Conservation (phyloP, 2,329 filamentous ascomycete genomes). For the Colletotrichum neosansevieriae region DNA sequence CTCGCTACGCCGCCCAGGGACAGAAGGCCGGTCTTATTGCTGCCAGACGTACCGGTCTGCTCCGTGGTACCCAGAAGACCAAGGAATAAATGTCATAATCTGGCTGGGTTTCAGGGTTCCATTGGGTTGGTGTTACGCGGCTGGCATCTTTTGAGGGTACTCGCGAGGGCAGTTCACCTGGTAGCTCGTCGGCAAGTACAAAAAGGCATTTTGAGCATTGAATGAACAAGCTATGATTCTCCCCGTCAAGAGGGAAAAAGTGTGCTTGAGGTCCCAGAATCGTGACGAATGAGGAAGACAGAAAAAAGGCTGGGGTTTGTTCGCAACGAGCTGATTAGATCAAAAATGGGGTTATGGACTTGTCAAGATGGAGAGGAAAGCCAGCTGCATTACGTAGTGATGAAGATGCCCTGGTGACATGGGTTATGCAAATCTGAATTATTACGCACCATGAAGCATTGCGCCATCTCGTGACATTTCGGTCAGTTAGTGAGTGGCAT, state of each 20-base stretch:
- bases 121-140: constrained; percentile 76
- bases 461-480: not conserved
- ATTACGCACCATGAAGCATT: not conserved
- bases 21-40: constrained; percentile 99
- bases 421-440: constrained; percentile 18
- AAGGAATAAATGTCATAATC: constrained; percentile 80
- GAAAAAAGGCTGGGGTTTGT: constrained; percentile 23
- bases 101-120: constrained; percentile 63
- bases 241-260: constrained; percentile 27
- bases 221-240: constrained; percentile 43
- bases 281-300: constrained; percentile 32
- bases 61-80: constrained; percentile 99
- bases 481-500: constrained; percentile 18
- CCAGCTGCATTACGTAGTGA: constrained; percentile 27
- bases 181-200: constrained; percentile 63
- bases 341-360: constrained; percentile 30
- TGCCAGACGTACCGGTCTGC: constrained; percentile 98
- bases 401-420: constrained; percentile 26
- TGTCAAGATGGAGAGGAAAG: constrained; percentile 23
- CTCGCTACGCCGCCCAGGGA: constrained; percentile 95
- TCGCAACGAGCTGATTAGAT: constrained; percentile 24
- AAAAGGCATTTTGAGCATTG: constrained; percentile 62
- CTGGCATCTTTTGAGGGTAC: constrained; percentile 70
- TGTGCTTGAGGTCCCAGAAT: constrained; percentile 17
- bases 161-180: constrained; percentile 60